Evolutionary conservation across 257 asterid species (phyloP), one percentile per base, ranked within the genome.

Genomic region (Solanum neorickii): DNA sequence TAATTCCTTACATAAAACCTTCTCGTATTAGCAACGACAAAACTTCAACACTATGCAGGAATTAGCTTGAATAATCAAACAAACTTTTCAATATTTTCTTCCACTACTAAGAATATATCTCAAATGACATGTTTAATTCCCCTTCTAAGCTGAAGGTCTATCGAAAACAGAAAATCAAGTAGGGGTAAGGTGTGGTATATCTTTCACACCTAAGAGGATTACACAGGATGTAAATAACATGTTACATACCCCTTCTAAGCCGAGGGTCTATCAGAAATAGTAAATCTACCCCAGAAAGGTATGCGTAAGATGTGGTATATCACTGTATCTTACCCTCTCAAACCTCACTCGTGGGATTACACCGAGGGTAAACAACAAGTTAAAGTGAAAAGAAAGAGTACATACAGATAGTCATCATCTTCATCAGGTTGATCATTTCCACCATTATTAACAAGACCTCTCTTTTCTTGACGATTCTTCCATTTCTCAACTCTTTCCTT

Each of bases 401-500:
- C 94, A 66, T 90, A 95, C 98, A 95, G 92, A 86, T 86, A 93
- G 8, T 94, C 96, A 69, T 92, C 94, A 33, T 93, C 94, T 11
- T 88, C 89, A 77, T 92, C 93, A 14, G 86, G 90, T 70, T 88
- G 92, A 29, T 91, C 93, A 41, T 90, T 80, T 77, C 87, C 91
- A 39, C 88, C 93, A 60, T 93, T 93, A 83, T 93, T 74, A 9
- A 93, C 88, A 6, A 94, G 93, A 7, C 98, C 97, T 88, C 95
- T 90, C 91, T 95, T 95, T 88, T 94, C 96, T 83, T 94, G 98
- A 73, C 95, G 89, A 70, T 89, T 92, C 90, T 94, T 95, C 98
- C 98, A 95, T 88, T 94, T 93, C 33, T 94, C 97, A 73, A 95
- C 94, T 69, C 98, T 91, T 9, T 95, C 97, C 86, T 93, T 93